Base-by-base conservation (phyloP, 2,329 filamentous ascomycete species). In the Diaporthe eres region DNA sequence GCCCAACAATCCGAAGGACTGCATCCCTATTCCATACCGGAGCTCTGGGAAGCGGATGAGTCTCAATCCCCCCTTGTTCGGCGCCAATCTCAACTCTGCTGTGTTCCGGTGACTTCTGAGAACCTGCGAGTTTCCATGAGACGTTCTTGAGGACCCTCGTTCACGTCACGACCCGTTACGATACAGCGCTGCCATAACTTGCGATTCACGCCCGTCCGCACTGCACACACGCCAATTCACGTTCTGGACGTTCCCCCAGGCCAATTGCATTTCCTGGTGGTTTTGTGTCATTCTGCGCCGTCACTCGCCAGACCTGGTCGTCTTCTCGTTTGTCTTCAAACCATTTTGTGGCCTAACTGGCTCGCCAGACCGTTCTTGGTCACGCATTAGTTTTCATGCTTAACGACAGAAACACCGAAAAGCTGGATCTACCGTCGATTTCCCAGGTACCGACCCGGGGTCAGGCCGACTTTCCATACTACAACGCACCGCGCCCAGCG, bases 361-460 rank as follows among this genome's bases (percentile, higher is more conserved):
- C 37, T 49, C 47, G 61, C 72, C 51, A 75, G 75, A 72, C 75
- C 75, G 57, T 34, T 49, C 49, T 67, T 31, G 70, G 76, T 73
- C 76, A 75, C 70, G 63, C 71, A 73, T 61, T 68, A 47, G 60
- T 71, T 75, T 76, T 75, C 68, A 72, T 73, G 73, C 71, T 77
- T 53, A 73, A 73, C 76, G 76, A 60, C 75, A 74, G 71, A 57
- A 88, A 91, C 87, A 93, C 92, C 94, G 94, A 91, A 93, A 97
- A 96, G 90, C 95, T 97, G 95, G 95, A 96, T 94, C 92, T 96
- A 86, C 94, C 94, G 87, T 94, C 94, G 87, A 94, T 95, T 84
- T 94, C 94, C 83, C 92, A 94, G 88, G 91, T 94, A 88, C 93
- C 94, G 87, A 91, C 92, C 90, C 93, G 94, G 91, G 93, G 93